Base-by-base conservation (phyloP, 495 filamentous ascomycete species). In the Podospora pseudocomata region DNA sequence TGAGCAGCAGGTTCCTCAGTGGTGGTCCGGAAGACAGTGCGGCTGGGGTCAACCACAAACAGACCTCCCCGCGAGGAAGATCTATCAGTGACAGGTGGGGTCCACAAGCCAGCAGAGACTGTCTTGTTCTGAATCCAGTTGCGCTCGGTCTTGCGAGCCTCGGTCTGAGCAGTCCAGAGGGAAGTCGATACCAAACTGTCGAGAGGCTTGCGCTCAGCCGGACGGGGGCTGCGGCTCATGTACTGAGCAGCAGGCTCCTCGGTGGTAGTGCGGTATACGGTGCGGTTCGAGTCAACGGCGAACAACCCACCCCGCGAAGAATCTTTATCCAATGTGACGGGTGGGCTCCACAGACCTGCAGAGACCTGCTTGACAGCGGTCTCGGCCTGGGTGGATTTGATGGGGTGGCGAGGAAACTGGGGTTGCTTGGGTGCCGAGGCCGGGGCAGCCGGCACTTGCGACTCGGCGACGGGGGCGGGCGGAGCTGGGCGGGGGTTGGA, bases 181-280 rank as follows among this genome's bases (percentile, higher is more conserved):
- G 57, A 55, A 6, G 64, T 70, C 9, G 80, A 81, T 19, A 72
- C 65, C 49, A 80, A 65, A 5, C 7, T 65, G 9, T 74, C 72
- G 16, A 80, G 57, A 11, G 79, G 72, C 66, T 73, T 71, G 19
- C 71, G 63, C 20, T 69, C 67, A 3, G 61, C 65, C n/a, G 73
- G 67, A 13, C 74, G 79, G 28, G 71, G 67, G 18, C 61, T 73
- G 60, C 70, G 77, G 32, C 66, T 67, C 63, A 77, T 74, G 26
- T 71, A 61, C 62, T 74, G 70, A 53, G 78, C 79, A 54, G 75
- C 78, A 56, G 79, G 77, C 65, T 78, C 73, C 67, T 76, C 69
- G 23, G 74, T 57, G 16, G 78, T 80, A 30, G 74, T 77, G 23
- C 79, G 79, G 66, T 67, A 77, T 44, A 72, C 70, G 15, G 60